A percentile compares a stretch with the other conserved stretches of the same genome.
Evolutionary conservation across 371 early-diverging fungal genomes (phyloP).

Genomic region (Rhizomucor pusillus): DNA sequence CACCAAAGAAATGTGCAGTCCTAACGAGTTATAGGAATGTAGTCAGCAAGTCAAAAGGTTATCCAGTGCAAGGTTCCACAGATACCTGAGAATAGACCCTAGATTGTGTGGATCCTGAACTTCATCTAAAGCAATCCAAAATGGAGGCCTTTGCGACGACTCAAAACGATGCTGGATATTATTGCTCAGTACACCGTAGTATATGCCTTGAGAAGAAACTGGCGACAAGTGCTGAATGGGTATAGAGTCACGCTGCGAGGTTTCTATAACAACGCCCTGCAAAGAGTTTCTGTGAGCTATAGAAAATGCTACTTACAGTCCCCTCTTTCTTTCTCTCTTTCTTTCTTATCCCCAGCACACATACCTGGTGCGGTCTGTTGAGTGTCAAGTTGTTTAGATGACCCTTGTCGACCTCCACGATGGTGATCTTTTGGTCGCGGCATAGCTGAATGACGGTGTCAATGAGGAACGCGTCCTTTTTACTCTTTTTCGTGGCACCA

Average conservation of each 20-base stretch:
- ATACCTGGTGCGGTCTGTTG: slow-evolving; percentile 28
- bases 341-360: neutral
- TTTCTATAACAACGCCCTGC: slow-evolving; percentile 21
- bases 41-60: too few species aligned
- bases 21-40: too few species aligned
- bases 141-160: slow-evolving; percentile 12
- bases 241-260: slow-evolving; percentile 10
- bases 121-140: slow-evolving; percentile 60
- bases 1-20: slow-evolving; percentile 56
- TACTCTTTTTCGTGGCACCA: slow-evolving; percentile 1
- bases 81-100: neutral
- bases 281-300: neutral
- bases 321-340: neutral
- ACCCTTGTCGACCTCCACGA: slow-evolving; percentile 18
- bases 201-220: neutral
- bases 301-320: neutral
- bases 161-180: slow-evolving; percentile 3
- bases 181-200: neutral
- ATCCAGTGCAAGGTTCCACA: too few species aligned
- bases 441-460: neutral
- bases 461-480: slow-evolving; percentile 1
- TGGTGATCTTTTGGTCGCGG: slow-evolving; percentile 7
- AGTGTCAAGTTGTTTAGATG: slow-evolving; percentile 22
- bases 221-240: neutral
- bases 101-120: slow-evolving; percentile 58